Percentiles rank a stretch among this genome's conserved stretches.
Evolutionary conservation across 208 protist genomes (phyloP).

Genomic region (Acanthamoeba castellanii): DNA sequence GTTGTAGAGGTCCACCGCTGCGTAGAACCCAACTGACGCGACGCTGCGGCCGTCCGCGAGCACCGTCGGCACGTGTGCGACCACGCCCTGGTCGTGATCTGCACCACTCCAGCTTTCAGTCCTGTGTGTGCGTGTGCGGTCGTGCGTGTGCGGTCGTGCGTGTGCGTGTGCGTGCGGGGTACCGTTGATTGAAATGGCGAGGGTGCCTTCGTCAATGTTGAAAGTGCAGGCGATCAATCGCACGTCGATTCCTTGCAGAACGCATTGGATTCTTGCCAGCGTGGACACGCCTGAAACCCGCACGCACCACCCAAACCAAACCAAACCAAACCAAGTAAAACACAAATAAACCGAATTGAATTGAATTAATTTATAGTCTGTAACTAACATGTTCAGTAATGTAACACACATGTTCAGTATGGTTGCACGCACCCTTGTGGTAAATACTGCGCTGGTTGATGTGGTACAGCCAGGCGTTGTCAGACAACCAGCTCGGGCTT

Average conservation of each 20-base stretch:
- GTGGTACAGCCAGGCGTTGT: slow-evolving; percentile 13
- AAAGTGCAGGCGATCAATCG: neutral
- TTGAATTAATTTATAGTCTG: no score
- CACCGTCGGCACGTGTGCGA: neutral
- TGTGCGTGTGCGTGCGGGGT: no score
- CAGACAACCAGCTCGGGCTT: neutral
- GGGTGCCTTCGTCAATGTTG: neutral
- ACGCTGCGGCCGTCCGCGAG: neutral
- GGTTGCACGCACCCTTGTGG: neutral
- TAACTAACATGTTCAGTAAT: no score
- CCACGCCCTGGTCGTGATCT: slow-evolving; percentile 3
- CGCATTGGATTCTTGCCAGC: neutral
- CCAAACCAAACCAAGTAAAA: no score
- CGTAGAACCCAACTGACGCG: neutral
- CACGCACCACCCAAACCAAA: neutral
- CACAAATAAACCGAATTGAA: no score
- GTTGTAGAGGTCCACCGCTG: neutral
- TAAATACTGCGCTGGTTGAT: neutral
- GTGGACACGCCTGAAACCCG: neutral
- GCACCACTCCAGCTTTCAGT: neutral
- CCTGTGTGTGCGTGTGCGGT: no score
- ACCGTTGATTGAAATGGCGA: neutral
- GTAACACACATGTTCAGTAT: neutral
- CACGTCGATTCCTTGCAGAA: neutral
- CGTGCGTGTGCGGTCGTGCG: no score